Base-by-base conservation (phyloP, 805 yeast genomes). In the Wickerhamomyces strasburgensis region DNA sequence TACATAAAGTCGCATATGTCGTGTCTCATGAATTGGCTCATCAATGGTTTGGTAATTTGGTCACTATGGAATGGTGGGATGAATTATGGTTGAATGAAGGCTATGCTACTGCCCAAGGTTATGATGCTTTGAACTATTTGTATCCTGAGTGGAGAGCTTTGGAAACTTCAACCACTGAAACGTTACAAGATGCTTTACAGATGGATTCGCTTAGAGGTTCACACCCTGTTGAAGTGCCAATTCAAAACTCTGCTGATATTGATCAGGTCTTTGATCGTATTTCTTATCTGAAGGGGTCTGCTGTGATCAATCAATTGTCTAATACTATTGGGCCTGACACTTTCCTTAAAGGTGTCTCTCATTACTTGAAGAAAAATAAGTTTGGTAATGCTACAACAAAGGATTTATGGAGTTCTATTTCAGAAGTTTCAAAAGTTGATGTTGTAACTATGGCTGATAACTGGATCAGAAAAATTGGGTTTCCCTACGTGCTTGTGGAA, bases 21-120 rank as follows among this genome's bases (percentile, higher is more conserved):
- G 86, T 84, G 33, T 84, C 82, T 64, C 95, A 84, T 64, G 95
- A 84, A 62, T 70, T 84, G 61, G 94, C 94, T 27, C 95, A 84
- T 60, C 95, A 84, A 67, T 84, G 95, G 95, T 84, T 84, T 54
- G 95, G 95, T 56, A 81, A 84, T 58, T 68, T 84, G 59, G 94
- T 84, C 43, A 84, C 95, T 37, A 84, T 84, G 94, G 88, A 84
- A 53, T 84, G 87, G 81, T 84, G 95, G 95, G 86, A 83, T 60
- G 90, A 85, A 44, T 71, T 84, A 48, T 84, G 93, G 90, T 70
- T 84, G 50, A 84, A 84, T 57, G 95, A 84, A 64, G 90, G 93
- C 23, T 85, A 84, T 52, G 95, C 95, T 29, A 84, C 94, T 32
- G 84, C 90, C 86, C 83, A 82, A 75, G 84, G 90, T 5, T 82